Conservation (phyloP, 306 rosid species). For the Oxytropis ochrocephala region DNA sequence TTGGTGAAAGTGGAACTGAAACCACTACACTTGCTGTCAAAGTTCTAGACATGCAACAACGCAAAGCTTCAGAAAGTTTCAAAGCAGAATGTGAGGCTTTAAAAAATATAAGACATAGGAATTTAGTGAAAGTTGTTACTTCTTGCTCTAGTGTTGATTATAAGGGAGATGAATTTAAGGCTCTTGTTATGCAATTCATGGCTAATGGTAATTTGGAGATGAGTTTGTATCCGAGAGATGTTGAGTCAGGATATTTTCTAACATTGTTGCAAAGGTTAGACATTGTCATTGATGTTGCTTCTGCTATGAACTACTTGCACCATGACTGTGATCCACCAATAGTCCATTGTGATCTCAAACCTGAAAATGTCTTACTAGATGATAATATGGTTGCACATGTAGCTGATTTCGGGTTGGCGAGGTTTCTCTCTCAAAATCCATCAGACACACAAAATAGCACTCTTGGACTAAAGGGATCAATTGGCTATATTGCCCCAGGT, state of each 20-base stretch:
- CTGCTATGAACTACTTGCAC: constrained; percentile 43
- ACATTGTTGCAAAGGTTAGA: constrained; percentile 29
- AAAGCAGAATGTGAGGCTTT: constrained; percentile 36
- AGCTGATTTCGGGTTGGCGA: constrained; percentile 44
- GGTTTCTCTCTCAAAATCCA: constrained; percentile 25
- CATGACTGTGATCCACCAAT: constrained; percentile 37
- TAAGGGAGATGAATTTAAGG: constrained; percentile 27
- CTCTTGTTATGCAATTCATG: constrained; percentile 38
- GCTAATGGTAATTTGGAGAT: constrained; percentile 31
- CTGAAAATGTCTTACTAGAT: constrained; percentile 32
- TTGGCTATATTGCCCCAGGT: constrained; percentile 52
- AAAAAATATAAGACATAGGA: constrained; percentile 33
- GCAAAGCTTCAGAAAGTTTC: constrained; percentile 37
- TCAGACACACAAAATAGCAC: constrained; percentile 19
- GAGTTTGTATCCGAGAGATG: constrained; percentile 17
- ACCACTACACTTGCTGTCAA: constrained; percentile 34
- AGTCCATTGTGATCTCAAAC: constrained; percentile 46
- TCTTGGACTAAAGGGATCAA: constrained; percentile 32
- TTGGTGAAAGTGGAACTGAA: constrained; percentile 40
- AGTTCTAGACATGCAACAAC: constrained; percentile 35
- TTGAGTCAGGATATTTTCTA: constrained; percentile 14
- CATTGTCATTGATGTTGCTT: constrained; percentile 37
- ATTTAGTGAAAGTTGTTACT: background rate
- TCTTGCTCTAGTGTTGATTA: too few relatives aligned
- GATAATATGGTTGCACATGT: constrained; percentile 44